Evolutionary conservation across 306 rosid species (phyloP).

Genomic region (Benincasa hispida): DNA sequence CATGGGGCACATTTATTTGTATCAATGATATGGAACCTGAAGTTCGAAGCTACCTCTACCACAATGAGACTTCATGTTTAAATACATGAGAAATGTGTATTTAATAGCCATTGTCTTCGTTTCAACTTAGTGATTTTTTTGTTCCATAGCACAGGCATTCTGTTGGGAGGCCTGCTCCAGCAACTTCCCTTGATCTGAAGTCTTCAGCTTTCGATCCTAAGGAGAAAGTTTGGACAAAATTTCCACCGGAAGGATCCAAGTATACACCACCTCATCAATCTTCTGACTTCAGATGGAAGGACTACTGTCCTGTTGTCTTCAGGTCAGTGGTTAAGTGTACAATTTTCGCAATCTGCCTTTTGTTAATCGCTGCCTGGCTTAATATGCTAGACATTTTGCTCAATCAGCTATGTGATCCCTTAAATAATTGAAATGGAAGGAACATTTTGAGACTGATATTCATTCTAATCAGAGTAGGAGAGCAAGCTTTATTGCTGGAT

Average conservation of each 20-base stretch:
- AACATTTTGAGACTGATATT: not conserved
- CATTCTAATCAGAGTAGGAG: not conserved
- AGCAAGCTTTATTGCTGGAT: not conserved
- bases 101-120: conserved; percentile 17
- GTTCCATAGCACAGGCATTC: conserved; percentile 86
- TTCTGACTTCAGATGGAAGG: conserved; percentile 88
- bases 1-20: not conserved
- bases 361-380: not conserved
- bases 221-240: conserved; percentile 90
- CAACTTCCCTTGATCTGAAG: conserved; percentile 69
- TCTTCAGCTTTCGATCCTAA: conserved; percentile 83
- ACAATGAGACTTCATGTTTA: not conserved
- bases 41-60: not conserved
- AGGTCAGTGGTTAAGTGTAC: conserved; percentile 34
- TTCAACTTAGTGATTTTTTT: conserved; percentile 26
- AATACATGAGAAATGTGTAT: not conserved
- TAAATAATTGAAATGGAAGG: not conserved
- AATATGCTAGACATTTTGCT: not conserved
- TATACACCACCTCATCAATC: conserved; percentile 91
- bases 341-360: not conserved
- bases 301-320: conserved; percentile 91
- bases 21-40: not conserved
- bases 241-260: conserved; percentile 95
- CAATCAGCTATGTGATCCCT: not conserved
- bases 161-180: conserved; percentile 97